Evolutionary conservation across 2,329 filamentous ascomycete species (phyloP), one percentile per base, ranked within the genome.

Genomic region (Neopestalotiopsis sp.): DNA sequence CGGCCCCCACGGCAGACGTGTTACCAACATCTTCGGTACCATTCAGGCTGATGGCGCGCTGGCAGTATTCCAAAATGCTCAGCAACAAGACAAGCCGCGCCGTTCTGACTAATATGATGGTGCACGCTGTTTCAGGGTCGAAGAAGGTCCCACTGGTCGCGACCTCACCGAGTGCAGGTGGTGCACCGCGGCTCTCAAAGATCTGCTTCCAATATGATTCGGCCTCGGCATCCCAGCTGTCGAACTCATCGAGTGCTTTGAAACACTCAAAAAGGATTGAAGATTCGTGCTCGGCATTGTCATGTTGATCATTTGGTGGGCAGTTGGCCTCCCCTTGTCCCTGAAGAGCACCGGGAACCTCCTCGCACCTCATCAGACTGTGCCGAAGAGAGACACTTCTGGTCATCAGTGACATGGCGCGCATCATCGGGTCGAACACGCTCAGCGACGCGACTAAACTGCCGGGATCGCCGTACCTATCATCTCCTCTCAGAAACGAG

Each of bases 401-500:
- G 24, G 59, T 40, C 59, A 62, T 62, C 20, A 62, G 32, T 24
- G 59, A 62, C 59, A 62, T 40, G 59, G 59, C 59, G 59, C 59
- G 59, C 59, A 62, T 62, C 59, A 62, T 38, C 34, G 59, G 59
- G 5, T 62, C 59, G 32, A 62, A 62, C 32, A n/a, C 20, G 20
- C 57, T 62, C 7, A 67, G 20, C 53, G 38, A 57, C 17, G 56
- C 42, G 57, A 67, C 59, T 13, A 61, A 12, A 17, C 65, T 45
- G 40, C 42, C 28, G 2, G 57, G 56, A 62, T 80, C 77, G 14
- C 69, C 75, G 53, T 80, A 80, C 0, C 63, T 74, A 49, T 75
- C 76, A 42, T 80, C 77, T 6, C 76, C 71, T 13, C 77, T 73
- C 0, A 79, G 12, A 63, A 79, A 80, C 1, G 76, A 77, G 62